Percentiles rank a stretch among this genome's conserved stretches.
phyloP scores from a whole-genome alignment of 2,329 filamentous ascomycete genomes.

The Coniochaeta ligniaria region DNA sequence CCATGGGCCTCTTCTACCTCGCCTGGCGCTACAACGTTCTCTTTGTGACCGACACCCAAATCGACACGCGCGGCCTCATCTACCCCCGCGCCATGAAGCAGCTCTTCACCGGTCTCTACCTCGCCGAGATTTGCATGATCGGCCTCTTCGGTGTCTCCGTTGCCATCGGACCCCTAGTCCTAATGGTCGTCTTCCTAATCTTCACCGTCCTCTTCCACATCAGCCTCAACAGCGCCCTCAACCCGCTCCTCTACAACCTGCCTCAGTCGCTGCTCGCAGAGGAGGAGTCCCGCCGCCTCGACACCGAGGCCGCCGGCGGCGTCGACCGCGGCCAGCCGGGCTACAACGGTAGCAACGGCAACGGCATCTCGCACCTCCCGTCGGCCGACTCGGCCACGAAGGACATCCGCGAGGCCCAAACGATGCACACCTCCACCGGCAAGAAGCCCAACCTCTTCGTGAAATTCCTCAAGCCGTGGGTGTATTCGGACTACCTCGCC shows the following conservation, averaged over 20 bases:
- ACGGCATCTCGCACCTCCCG: background rate
- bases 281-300: slow-evolving; percentile 26
- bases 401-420: background rate
- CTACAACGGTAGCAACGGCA: slow-evolving; percentile 9
- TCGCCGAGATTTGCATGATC: slow-evolving; percentile 75
- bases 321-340: slow-evolving; percentile 8
- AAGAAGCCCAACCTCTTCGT: slow-evolving; percentile 52
- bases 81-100: slow-evolving; percentile 87
- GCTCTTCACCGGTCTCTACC: slow-evolving; percentile 75
- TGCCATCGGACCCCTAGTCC: slow-evolving; percentile 60
- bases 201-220: slow-evolving; percentile 73
- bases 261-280: slow-evolving; percentile 60
- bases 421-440: slow-evolving; percentile 2
- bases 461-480: slow-evolving; percentile 72
- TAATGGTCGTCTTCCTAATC: slow-evolving; percentile 71
- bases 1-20: slow-evolving; percentile 74
- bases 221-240: slow-evolving; percentile 63
- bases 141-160: slow-evolving; percentile 71
- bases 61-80: slow-evolving; percentile 82
- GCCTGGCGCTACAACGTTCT: slow-evolving; percentile 88
- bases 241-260: slow-evolving; percentile 70
- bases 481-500: slow-evolving; percentile 64
- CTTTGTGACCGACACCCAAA: slow-evolving; percentile 72
- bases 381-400: slow-evolving; percentile 8
- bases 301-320: slow-evolving; percentile 12